Percentiles rank a stretch among this genome's conserved stretches.
phyloP scores from a whole-genome alignment of 176 grass and related monocot species.

The Paspalum vaginatum region DNA sequence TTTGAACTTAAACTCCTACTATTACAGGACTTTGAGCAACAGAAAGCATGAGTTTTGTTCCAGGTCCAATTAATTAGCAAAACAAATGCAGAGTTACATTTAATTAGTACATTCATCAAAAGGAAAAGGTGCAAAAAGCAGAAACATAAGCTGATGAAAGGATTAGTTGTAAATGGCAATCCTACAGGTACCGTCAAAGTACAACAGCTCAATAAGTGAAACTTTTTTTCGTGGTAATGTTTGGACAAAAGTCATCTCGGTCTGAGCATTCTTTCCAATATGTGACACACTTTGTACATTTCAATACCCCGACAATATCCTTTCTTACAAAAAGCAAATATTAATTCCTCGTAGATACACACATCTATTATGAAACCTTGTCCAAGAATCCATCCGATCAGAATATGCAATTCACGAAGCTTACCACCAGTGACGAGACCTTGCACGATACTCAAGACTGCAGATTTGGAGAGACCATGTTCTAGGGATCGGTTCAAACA shows the following conservation, averaged over 20 bases:
- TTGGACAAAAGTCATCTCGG: slow-evolving; percentile 47
- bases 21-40: not conserved
- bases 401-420: slow-evolving; percentile 52
- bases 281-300: slow-evolving; percentile 67
- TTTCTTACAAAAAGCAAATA: slow-evolving; percentile 68
- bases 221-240: slow-evolving; percentile 25
- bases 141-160: not conserved
- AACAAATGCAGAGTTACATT: slow-evolving; percentile 17
- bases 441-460: slow-evolving; percentile 51
- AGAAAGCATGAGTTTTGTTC: not conserved
- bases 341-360: slow-evolving; percentile 54
- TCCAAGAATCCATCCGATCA: slow-evolving; percentile 58
- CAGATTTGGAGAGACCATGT: slow-evolving; percentile 48
- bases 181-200: not conserved
- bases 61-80: not conserved
- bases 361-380: slow-evolving; percentile 68
- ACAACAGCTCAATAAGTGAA: slow-evolving; percentile 26
- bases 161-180: slow-evolving; percentile 2
- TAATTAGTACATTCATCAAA: not conserved
- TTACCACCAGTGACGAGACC: slow-evolving; percentile 61
- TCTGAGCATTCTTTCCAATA: slow-evolving; percentile 76
- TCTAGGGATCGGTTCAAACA: slow-evolving; percentile 62
- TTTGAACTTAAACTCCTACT: slow-evolving; percentile 14
- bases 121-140: not conserved
- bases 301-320: slow-evolving; percentile 69